These are phyloP conservation scores for Leptomonas pyrrhocoris DNA, from an alignment of 208 protist species.

Conservation along the genomic window DNA sequence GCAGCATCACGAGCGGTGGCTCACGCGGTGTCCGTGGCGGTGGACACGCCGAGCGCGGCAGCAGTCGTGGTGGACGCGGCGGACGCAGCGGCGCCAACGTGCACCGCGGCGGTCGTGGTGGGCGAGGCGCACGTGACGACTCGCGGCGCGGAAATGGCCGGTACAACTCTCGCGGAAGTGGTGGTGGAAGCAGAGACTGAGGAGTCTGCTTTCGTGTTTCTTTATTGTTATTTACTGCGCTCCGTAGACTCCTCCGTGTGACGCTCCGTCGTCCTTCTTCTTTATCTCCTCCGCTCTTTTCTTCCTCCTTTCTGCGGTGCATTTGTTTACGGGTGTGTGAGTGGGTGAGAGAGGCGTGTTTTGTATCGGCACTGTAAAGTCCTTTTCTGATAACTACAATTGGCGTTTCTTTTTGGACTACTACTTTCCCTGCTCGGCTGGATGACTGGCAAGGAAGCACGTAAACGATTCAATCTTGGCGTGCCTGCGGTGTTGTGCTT, in stretches of 20 bases:
- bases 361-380: no score
- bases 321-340: no score
- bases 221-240: constrained; percentile 24
- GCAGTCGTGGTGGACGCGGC: constrained; percentile 14
- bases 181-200: constrained; percentile 17
- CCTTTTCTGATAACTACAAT: no score
- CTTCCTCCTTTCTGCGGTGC: background rate
- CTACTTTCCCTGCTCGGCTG: no score
- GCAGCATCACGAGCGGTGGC: background rate
- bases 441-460: no score
- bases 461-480: no score
- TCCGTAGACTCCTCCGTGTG: background rate
- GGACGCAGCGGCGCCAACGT: background rate
- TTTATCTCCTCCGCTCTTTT: background rate
- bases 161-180: constrained; percentile 14
- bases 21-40: constrained; percentile 3
- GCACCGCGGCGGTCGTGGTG: constrained; percentile 7
- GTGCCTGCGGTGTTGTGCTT: no score
- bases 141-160: constrained; percentile 16
- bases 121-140: constrained; percentile 11
- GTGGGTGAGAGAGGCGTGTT: no score
- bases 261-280: background rate
- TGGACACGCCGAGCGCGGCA: background rate
- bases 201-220: background rate
- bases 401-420: no score